Base-by-base conservation (phyloP, 805 yeast species). In the Candida nonsorbophila region DNA sequence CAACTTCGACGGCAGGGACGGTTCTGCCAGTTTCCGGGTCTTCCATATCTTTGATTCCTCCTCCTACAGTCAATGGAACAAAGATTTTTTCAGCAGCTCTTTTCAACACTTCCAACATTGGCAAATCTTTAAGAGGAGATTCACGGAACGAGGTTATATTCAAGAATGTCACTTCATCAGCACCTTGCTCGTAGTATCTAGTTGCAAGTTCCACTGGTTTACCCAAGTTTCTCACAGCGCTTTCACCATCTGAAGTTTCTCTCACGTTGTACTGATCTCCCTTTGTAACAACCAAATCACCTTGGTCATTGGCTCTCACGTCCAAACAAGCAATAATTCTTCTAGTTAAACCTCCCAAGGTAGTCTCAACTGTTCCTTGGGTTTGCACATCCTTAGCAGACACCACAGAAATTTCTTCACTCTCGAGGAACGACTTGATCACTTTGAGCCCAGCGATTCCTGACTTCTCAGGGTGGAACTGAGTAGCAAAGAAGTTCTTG, bases 251-350 rank as follows among this genome's bases (percentile, higher is more conserved):
- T 4, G 56, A 51, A 2, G 51, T 29, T 48, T 88, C 97, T 42
- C 98, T 76, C 2, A 92, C 99, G 56, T 92, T 95, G 53, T 92
- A 92, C 55, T 92, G 98, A 50, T 92, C 99, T 33, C 99, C 99
- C 58, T 92, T 92, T 0, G 99, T 92, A 16, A 92, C 99, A 1
- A 92, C 98, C 42, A 92, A 69, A 52, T 92, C 98, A 18, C 98
- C 99, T 21, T 66, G 67, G 49, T 92, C 98, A 51, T 92, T 92
- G 5, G 95, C 69, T 46, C 99, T 77, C n/a, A 92, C 98, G 51
- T 92, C 99, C 24, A 92, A 59, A 55, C 99, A 92, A 0, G 98
- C 98, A 58, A 92, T 87, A 14, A 94, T 75, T 57, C 99, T 78
- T 53, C 90, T 74, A 1, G 97, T 80, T 16, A 92, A 67, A 0